These are phyloP conservation scores for Basipetospora chlamydospora DNA, from an alignment of 2,329 filamentous ascomycete genomes.

Conservation along the genomic window DNA sequence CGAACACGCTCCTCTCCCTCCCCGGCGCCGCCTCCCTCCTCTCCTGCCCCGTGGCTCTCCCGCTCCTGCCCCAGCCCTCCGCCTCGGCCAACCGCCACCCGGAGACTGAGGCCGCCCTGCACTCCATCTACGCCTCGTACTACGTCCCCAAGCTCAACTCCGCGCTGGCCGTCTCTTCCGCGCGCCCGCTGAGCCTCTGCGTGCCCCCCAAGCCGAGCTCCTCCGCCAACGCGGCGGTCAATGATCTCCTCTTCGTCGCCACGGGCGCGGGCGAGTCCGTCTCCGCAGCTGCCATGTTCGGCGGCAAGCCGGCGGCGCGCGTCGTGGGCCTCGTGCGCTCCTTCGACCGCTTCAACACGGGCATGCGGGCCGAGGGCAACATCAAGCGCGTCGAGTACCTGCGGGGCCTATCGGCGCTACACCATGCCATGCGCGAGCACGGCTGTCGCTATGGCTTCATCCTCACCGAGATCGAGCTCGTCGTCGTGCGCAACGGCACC, in stretches of 20 bases:
- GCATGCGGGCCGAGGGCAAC: slow-evolving; percentile 76
- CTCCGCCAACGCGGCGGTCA: slow-evolving; percentile 17
- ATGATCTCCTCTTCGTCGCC: slow-evolving; percentile 50
- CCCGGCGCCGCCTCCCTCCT: slow-evolving; percentile 61
- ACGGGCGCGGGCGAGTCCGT: slow-evolving; percentile 41
- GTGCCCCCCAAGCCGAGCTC: slow-evolving; percentile 22
- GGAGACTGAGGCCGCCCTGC: slow-evolving; percentile 63
- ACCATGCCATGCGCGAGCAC: slow-evolving; percentile 87
- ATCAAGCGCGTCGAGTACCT: slow-evolving; percentile 82
- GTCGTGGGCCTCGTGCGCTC: slow-evolving; percentile 78
- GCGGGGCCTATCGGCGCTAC: slow-evolving; percentile 69
- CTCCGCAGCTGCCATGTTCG: slow-evolving; percentile 38
- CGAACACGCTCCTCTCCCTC: slow-evolving; percentile 55
- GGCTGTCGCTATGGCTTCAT: slow-evolving; percentile 91
- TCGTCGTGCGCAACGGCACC: slow-evolving; percentile 70
- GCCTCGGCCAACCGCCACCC: slow-evolving; percentile 48
- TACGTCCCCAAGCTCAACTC: slow-evolving; percentile 81
- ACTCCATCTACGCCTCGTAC: slow-evolving; percentile 60
- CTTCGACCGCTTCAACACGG: slow-evolving; percentile 90
- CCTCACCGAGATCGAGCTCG: slow-evolving; percentile 87
- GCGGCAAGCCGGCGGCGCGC: slow-evolving; percentile 35
- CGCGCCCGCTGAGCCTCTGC: slow-evolving; percentile 42
- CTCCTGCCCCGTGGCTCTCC: slow-evolving; percentile 48
- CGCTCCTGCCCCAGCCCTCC: slow-evolving; percentile 44
- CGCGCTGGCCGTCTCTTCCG: slow-evolving; percentile 62